These are phyloP conservation scores for Suillus fuscotomentosus DNA, from an alignment of 768 basidiomycete species.

Conservation along the genomic window DNA sequence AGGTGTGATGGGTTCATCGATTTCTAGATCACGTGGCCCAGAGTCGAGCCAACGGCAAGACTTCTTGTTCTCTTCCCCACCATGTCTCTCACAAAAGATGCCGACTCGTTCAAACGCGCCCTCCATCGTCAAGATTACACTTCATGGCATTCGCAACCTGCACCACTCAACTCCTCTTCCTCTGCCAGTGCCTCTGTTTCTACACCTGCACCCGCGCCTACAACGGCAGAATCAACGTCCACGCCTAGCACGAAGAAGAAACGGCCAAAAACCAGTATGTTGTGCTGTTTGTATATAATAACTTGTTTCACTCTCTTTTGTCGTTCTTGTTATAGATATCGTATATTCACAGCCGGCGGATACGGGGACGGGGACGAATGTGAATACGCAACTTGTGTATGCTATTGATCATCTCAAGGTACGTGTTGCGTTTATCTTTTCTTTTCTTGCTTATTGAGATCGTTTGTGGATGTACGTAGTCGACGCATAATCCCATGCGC, in stretches of 20 bases:
- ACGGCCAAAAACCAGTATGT: slow-evolving; percentile 61
- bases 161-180: slow-evolving; percentile 28
- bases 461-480: not conserved
- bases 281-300: no score
- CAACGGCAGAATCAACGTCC: slow-evolving; percentile 19
- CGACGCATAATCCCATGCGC: slow-evolving; percentile 77
- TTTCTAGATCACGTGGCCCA: no score
- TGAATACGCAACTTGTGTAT: slow-evolving; percentile 86
- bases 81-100: slow-evolving; percentile 73
- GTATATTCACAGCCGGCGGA: slow-evolving; percentile 89
- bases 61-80: not conserved
- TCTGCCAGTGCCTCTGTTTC: slow-evolving; percentile 8
- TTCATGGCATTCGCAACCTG: slow-evolving; percentile 74
- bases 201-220: slow-evolving; percentile 26
- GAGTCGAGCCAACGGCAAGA: no score
- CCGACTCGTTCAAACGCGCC: slow-evolving; percentile 65
- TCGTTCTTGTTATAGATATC: slow-evolving; percentile 53
- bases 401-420: slow-evolving; percentile 83
- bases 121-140: slow-evolving; percentile 65
- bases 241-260: slow-evolving; percentile 42
- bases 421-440: not conserved
- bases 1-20: no score
- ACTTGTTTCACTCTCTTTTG: slow-evolving; percentile 1
- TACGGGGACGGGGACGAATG: slow-evolving; percentile 75
- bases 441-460: not conserved